phyloP scores from a whole-genome alignment of 768 basidiomycete species.

The Pilatotrama ljubarskyi region DNA sequence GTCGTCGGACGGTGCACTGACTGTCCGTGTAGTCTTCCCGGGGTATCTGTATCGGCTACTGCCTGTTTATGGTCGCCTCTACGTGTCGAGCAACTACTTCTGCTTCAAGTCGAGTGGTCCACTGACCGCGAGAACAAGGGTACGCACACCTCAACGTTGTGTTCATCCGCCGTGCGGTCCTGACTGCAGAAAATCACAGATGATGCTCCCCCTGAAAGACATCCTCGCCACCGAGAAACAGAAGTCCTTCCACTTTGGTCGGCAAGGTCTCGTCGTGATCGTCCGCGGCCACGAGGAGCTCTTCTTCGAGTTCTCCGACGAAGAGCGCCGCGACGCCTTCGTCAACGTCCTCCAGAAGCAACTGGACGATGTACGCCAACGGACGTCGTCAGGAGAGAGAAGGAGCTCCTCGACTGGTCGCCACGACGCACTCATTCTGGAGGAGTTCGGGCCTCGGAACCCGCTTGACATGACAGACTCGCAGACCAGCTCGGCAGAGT shows the following conservation, averaged over 20 bases:
- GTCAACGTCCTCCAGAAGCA: constrained; percentile 73
- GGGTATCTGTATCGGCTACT: constrained; percentile 88
- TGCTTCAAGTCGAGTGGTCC: constrained; percentile 92
- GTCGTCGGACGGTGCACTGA: background rate
- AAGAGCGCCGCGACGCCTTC: constrained; percentile 80
- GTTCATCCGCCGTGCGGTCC: no score
- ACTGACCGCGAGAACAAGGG: constrained; percentile 78
- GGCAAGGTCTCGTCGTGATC: constrained; percentile 85
- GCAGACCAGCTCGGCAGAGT: constrained; percentile 51
- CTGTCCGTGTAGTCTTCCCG: constrained; percentile 65
- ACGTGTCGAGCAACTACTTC: constrained; percentile 88
- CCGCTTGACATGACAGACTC: constrained; percentile 41
- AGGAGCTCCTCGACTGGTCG: constrained; percentile 50
- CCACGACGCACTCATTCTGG: constrained; percentile 75
- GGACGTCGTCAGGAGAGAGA: constrained; percentile 46
- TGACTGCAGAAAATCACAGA: constrained; percentile 46
- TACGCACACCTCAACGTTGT: no score
- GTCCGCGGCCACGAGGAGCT: constrained; percentile 97
- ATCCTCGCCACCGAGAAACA: constrained; percentile 82
- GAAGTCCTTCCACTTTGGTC: constrained; percentile 86
- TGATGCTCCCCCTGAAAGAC: constrained; percentile 92
- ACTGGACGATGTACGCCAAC: constrained; percentile 67
- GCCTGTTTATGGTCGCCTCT: constrained; percentile 87
- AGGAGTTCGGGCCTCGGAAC: constrained; percentile 71
- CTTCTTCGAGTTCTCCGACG: constrained; percentile 90